phyloP scores from a whole-genome alignment of 2,329 filamentous ascomycete genomes.

The Mycogone perniciosa region DNA sequence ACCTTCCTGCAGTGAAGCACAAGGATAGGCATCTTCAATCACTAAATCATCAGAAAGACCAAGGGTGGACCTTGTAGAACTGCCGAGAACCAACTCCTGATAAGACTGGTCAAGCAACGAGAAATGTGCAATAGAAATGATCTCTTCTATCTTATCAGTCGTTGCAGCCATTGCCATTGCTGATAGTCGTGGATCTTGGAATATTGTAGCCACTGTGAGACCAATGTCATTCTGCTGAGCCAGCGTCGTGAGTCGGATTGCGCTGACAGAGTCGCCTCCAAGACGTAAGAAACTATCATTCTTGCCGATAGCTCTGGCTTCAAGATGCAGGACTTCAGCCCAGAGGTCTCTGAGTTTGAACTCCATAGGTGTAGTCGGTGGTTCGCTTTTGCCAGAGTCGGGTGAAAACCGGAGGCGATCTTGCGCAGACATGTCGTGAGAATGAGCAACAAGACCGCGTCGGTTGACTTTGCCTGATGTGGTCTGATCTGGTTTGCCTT shows the following conservation, averaged over 20 bases:
- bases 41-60: background rate
- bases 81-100: background rate
- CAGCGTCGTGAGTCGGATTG: conserved; percentile 2
- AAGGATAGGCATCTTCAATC: conserved; percentile 10
- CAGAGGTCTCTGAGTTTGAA: conserved; percentile 3
- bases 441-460: too few species aligned
- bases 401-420: background rate
- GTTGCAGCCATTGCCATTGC: too few species aligned
- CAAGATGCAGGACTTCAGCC: conserved; percentile 5
- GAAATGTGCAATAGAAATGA: background rate
- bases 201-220: background rate
- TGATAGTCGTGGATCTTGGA: background rate
- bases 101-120: background rate
- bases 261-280: conserved; percentile 11
- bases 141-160: too few species aligned
- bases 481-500: too few species aligned
- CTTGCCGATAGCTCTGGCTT: conserved; percentile 1
- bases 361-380: conserved; percentile 1
- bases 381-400: background rate
- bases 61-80: background rate
- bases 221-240: background rate
- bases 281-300: conserved; percentile 12
- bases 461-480: too few species aligned
- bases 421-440: background rate
- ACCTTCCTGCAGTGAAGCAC: conserved; percentile 10